Conservation (phyloP, 2,329 filamentous ascomycete genomes). For the Kalmusia sp. region DNA sequence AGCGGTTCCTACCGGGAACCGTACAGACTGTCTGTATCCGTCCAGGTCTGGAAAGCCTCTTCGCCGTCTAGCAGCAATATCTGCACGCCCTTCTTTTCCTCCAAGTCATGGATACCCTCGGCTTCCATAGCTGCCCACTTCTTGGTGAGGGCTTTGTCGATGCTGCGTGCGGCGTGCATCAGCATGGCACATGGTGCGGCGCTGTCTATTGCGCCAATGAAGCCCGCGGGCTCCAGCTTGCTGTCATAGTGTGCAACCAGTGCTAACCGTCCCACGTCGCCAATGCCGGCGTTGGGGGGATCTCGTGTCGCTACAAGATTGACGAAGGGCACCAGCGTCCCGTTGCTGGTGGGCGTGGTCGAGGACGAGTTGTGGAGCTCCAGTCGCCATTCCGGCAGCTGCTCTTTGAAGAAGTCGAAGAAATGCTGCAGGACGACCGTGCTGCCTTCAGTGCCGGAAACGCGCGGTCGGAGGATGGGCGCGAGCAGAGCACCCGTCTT, state of each 20-base stretch:
- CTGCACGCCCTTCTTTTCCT: conserved; percentile 83
- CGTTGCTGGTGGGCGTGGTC: conserved; percentile 78
- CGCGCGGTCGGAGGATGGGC: conserved; percentile 85
- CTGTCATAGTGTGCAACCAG: conserved; percentile 96
- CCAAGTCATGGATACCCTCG: conserved; percentile 59
- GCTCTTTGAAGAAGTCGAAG: conserved; percentile 76
- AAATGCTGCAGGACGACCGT: conserved; percentile 82
- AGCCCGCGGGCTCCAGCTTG: conserved; percentile 79
- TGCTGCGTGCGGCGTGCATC: conserved; percentile 80
- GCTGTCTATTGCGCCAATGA: conserved; percentile 93
- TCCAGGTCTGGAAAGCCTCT: conserved; percentile 88
- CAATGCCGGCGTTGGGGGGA: conserved; percentile 76
- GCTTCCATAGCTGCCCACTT: conserved; percentile 78
- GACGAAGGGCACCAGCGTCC: conserved; percentile 77
- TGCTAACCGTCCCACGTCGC: conserved; percentile 82
- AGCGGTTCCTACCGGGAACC: conserved; percentile 72
- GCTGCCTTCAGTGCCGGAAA: conserved; percentile 84
- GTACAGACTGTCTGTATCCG: conserved; percentile 83
- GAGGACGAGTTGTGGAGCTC: conserved; percentile 88
- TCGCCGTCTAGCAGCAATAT: conserved; percentile 92
- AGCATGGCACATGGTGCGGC: conserved; percentile 95
- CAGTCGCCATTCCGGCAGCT: conserved; percentile 82
- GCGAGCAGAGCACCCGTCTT: conserved; percentile 77
- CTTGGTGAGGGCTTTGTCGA: conserved; percentile 81
- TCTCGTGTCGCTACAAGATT: conserved; percentile 92